Conservation (phyloP, 176 grass and related monocot species). For the Juncus effusus region DNA sequence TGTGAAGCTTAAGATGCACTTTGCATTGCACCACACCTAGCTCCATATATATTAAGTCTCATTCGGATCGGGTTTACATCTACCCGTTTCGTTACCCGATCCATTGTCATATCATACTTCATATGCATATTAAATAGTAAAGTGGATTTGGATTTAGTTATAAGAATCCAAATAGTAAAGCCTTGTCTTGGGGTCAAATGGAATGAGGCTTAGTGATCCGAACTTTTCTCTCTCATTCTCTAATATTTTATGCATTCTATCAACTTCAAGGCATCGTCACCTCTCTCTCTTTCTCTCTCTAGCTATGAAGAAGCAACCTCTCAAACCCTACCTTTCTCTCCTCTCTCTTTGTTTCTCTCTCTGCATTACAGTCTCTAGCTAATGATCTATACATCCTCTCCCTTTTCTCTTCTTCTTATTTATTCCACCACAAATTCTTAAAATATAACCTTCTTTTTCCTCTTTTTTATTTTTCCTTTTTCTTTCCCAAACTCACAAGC, state of each 20-base stretch:
- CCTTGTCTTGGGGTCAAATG: neutral
- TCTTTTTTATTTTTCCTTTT: constrained; percentile 25
- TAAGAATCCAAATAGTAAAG: constrained; percentile 7
- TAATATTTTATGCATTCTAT: constrained; percentile 43
- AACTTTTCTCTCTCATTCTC: constrained; percentile 14
- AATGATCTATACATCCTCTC: constrained; percentile 20
- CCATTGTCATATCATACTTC: too few relatives aligned
- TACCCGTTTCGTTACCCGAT: too few relatives aligned
- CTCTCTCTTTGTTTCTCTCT: constrained; percentile 16
- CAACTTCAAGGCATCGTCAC: constrained; percentile 26
- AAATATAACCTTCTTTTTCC: constrained; percentile 20
- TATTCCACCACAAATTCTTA: constrained; percentile 33
- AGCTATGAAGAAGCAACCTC: constrained; percentile 26
- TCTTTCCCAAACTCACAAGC: constrained; percentile 39
- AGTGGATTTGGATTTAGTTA: too few relatives aligned
- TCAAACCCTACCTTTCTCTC: constrained; percentile 18
- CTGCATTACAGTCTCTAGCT: neutral
- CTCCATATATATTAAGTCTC: constrained; percentile 10
- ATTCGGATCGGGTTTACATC: neutral
- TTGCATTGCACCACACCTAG: constrained; percentile 22
- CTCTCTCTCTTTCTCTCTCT: constrained; percentile 33
- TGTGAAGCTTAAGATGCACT: constrained; percentile 24
- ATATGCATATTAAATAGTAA: too few relatives aligned
- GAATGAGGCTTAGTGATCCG: constrained; percentile 6
- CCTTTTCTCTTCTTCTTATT: constrained; percentile 33